Conservation (phyloP, 2,329 filamentous ascomycete species). For the Nemania sp. region DNA sequence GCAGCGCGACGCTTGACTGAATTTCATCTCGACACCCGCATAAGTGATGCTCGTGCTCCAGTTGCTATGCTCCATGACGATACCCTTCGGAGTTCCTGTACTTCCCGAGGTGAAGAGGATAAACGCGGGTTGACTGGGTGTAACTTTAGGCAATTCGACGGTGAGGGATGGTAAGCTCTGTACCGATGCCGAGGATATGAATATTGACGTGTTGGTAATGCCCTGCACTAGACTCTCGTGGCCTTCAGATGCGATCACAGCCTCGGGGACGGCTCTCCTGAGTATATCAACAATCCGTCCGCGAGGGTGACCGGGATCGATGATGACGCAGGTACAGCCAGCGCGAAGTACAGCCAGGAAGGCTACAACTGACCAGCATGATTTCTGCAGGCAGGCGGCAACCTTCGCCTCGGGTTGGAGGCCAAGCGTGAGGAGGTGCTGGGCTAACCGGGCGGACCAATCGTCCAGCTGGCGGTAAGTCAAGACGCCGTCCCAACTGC, state of each 20-base stretch:
- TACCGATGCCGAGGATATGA: neutral
- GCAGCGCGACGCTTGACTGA: constrained; percentile 21
- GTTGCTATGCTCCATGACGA: constrained; percentile 38
- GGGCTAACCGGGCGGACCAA: constrained; percentile 6
- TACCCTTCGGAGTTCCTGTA: constrained; percentile 55
- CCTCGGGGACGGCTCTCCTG: constrained; percentile 12
- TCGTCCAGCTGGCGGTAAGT: constrained; percentile 15
- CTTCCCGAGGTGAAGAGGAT: constrained; percentile 56
- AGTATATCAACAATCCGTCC: constrained; percentile 27
- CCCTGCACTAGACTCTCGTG: neutral
- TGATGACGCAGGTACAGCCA: constrained; percentile 36
- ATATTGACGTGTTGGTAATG: neutral
- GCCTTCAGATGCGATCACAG: neutral
- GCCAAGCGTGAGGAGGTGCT: constrained; percentile 2
- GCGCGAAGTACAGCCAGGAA: constrained; percentile 36
- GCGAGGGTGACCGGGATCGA: constrained; percentile 34
- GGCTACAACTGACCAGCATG: constrained; percentile 26
- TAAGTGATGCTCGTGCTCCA: constrained; percentile 10
- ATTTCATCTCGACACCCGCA: neutral
- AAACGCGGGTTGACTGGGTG: constrained; percentile 17
- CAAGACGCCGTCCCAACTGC: constrained; percentile 8
- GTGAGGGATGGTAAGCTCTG: neutral
- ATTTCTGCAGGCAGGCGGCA: constrained; percentile 22
- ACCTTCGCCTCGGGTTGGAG: constrained; percentile 7
- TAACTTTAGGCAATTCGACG: neutral